Conservation (phyloP, 2,329 filamentous ascomycete species). For the Chaetomiaceae sp. region DNA sequence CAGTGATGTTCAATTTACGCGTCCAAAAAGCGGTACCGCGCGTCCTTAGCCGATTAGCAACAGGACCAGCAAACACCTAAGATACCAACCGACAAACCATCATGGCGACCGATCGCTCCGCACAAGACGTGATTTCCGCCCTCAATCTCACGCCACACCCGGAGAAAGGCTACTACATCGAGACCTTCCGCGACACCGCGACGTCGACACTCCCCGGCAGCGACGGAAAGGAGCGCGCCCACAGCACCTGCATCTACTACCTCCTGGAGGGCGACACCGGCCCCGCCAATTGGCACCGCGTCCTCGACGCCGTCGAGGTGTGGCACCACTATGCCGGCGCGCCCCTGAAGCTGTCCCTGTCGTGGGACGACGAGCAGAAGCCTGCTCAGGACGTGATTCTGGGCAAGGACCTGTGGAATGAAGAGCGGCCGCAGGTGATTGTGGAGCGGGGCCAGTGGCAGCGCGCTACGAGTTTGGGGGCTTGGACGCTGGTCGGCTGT, state of each 20-base stretch:
- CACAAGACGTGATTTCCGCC: conserved; percentile 37
- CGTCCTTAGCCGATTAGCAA: too few species aligned
- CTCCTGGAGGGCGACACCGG: conserved; percentile 39
- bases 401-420: conserved; percentile 36
- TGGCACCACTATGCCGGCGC: conserved; percentile 51
- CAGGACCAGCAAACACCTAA: too few species aligned
- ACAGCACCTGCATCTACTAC: conserved; percentile 47
- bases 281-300: conserved; percentile 45
- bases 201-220: not conserved
- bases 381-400: conserved; percentile 32
- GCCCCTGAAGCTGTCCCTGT: conserved; percentile 40
- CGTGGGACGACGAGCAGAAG: conserved; percentile 35
- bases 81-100: not conserved
- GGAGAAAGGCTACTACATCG: conserved; percentile 44
- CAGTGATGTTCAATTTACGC: too few species aligned
- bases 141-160: conserved; percentile 39
- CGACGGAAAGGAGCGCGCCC: conserved; percentile 30
- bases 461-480: conserved; percentile 37
- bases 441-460: conserved; percentile 40
- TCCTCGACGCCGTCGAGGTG: conserved; percentile 40
- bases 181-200: conserved; percentile 40
- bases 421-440: conserved; percentile 38
- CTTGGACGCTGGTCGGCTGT: conserved; percentile 41
- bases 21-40: too few species aligned
- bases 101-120: conserved; percentile 27